These are phyloP conservation scores for Syzygium aromaticum DNA, from an alignment of 345 rosid genomes.

Conservation along the genomic window DNA sequence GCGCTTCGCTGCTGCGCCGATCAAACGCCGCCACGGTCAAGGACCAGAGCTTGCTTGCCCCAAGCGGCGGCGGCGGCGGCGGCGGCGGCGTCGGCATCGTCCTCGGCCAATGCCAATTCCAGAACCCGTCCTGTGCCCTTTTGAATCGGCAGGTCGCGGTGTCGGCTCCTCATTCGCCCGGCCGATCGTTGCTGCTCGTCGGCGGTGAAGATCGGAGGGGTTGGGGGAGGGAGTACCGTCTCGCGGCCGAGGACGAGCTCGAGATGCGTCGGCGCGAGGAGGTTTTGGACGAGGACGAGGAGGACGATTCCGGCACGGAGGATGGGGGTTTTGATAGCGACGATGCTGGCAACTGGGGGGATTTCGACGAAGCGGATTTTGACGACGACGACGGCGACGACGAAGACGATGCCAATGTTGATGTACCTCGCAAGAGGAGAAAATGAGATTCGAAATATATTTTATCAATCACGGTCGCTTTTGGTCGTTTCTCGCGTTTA, in stretches of 20 bases:
- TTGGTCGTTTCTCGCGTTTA: background rate
- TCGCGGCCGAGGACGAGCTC: background rate
- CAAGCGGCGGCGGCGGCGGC: background rate
- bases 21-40: background rate
- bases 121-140: background rate
- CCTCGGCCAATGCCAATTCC: background rate
- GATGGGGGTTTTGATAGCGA: background rate
- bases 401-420: background rate
- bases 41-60: background rate
- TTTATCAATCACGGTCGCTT: background rate
- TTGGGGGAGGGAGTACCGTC: rapidly evolving
- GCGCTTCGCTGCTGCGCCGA: background rate
- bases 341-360: background rate
- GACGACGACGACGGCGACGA: background rate
- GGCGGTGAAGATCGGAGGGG: background rate
- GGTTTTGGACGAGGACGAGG: background rate
- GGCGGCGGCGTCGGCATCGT: background rate
- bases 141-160: background rate
- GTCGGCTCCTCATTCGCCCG: background rate
- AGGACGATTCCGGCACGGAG: background rate
- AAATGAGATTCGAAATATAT: background rate
- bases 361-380: background rate
- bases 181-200: background rate
- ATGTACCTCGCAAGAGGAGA: background rate
- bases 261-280: background rate